These are phyloP conservation scores for Pseudogymnoascus sp. DNA, from an alignment of 2,329 filamentous ascomycete species.

Conservation along the genomic window DNA sequence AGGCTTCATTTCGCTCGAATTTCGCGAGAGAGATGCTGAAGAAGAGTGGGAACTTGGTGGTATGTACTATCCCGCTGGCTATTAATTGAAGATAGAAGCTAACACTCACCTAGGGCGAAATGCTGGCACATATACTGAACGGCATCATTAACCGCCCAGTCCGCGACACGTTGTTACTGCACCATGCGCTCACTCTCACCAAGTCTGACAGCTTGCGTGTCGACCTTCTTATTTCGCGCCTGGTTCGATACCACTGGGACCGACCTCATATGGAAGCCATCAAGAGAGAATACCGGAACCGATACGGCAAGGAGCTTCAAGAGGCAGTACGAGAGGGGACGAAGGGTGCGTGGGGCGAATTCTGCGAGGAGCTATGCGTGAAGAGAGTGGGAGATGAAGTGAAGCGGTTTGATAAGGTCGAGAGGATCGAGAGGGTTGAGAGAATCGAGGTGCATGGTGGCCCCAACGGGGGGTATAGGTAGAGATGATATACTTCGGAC, in stretches of 20 bases:
- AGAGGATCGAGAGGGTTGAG: conserved; percentile 3
- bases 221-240: conserved; percentile 78
- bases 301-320: conserved; percentile 69
- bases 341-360: conserved; percentile 68
- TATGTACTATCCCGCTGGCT: conserved; percentile 45
- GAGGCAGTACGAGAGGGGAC: conserved; percentile 74
- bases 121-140: conserved; percentile 91
- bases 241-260: conserved; percentile 93
- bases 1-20: conserved; percentile 65
- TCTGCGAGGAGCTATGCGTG: conserved; percentile 66
- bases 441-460: background rate
- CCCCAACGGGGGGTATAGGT: background rate
- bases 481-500: background rate
- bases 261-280: conserved; percentile 71
- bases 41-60: conserved; percentile 87
- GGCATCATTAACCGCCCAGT: conserved; percentile 94
- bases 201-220: conserved; percentile 62
- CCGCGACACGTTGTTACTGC: conserved; percentile 81
- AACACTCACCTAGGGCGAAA: conserved; percentile 63
- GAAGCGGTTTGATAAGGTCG: conserved; percentile 39
- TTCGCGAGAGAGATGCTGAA: conserved; percentile 82
- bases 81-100: background rate
- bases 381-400: conserved; percentile 55
- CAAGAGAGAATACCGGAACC: conserved; percentile 71
- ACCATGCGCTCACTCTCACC: conserved; percentile 78